phyloP scores from a whole-genome alignment of 2,329 filamentous ascomycete genomes.

The Epichloe festucae region DNA sequence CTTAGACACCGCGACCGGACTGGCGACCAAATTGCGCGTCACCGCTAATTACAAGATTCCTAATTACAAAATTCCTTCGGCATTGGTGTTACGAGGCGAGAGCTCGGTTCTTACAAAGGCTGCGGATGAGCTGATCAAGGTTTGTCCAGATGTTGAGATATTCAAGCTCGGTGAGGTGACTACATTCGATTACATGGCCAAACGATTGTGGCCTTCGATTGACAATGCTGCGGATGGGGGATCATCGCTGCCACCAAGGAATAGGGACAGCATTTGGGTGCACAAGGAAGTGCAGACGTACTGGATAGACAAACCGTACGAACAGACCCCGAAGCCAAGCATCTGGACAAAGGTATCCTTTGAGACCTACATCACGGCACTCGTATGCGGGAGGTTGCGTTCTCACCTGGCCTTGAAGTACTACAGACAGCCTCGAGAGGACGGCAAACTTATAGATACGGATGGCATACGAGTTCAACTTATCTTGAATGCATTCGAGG shows the following conservation, averaged over 20 bases:
- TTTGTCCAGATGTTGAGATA: constrained; percentile 19
- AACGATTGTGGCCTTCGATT: constrained; percentile 24
- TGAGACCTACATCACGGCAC: constrained; percentile 26
- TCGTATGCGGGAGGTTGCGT: constrained; percentile 26
- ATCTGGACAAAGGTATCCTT: constrained; percentile 30
- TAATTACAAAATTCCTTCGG: constrained; percentile 18
- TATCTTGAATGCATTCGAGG: constrained; percentile 26
- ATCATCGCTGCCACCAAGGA: constrained; percentile 11
- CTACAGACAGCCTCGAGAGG: constrained; percentile 19
- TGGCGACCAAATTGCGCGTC: constrained; percentile 20
- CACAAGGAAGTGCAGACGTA: constrained; percentile 20
- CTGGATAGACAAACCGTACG: constrained; percentile 21
- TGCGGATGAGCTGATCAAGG: constrained; percentile 20
- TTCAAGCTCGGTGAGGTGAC: constrained; percentile 24
- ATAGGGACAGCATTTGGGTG: constrained; percentile 20
- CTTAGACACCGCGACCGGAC: constrained; percentile 21
- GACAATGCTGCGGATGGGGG: constrained; percentile 16
- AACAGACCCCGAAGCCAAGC: constrained; percentile 25
- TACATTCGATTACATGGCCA: constrained; percentile 20
- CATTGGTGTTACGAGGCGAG: constrained; percentile 20
- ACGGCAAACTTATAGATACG: constrained; percentile 21
- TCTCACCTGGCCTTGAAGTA: constrained; percentile 19
- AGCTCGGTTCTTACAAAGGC: constrained; percentile 19
- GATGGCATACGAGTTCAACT: constrained; percentile 25
- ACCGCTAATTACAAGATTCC: constrained; percentile 19